Percentiles rank a stretch among this genome's conserved stretches.
These are phyloP conservation scores for Puccinia sorghi DNA, from an alignment of 1,284 basidiomycete genomes.

Conservation along the genomic window DNA sequence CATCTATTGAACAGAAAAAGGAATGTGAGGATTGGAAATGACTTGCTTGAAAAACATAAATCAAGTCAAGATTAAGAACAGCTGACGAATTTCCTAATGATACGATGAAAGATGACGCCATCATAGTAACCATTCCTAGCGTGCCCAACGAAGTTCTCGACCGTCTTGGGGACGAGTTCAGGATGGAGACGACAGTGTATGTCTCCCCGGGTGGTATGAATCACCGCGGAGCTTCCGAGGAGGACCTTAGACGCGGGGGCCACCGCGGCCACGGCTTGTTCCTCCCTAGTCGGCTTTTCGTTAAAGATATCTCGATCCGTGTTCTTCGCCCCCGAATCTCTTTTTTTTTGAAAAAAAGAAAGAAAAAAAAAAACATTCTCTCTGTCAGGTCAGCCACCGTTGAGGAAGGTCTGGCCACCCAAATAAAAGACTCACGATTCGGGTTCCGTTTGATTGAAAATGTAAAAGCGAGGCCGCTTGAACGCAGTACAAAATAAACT, in stretches of 20 bases:
- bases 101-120: constrained; percentile 90
- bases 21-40: neutral
- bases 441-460: constrained; percentile 88
- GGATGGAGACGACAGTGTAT: constrained; percentile 84
- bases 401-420: neutral
- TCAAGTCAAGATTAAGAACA: neutral
- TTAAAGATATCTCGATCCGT: constrained; percentile 97
- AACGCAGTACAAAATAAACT: constrained; percentile 90
- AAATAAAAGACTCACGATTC: constrained; percentile 66
- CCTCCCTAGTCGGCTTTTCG: constrained; percentile 93
- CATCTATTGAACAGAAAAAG: constrained; percentile 64
- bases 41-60: neutral
- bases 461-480: constrained; percentile 91
- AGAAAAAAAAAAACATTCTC: too few relatives aligned
- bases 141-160: constrained; percentile 96
- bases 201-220: constrained; percentile 94
- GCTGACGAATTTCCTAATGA: constrained; percentile 87
- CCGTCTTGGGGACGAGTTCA: constrained; percentile 84
- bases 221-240: constrained; percentile 74
- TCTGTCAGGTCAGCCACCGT: neutral
- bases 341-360: neutral
- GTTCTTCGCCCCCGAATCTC: constrained; percentile 70
- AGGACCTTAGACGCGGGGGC: constrained; percentile 62
- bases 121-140: constrained; percentile 91
- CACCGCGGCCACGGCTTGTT: constrained; percentile 81